Evolutionary conservation across 345 rosid genomes (phyloP).

Genomic region (Atalantia buxifolia): DNA sequence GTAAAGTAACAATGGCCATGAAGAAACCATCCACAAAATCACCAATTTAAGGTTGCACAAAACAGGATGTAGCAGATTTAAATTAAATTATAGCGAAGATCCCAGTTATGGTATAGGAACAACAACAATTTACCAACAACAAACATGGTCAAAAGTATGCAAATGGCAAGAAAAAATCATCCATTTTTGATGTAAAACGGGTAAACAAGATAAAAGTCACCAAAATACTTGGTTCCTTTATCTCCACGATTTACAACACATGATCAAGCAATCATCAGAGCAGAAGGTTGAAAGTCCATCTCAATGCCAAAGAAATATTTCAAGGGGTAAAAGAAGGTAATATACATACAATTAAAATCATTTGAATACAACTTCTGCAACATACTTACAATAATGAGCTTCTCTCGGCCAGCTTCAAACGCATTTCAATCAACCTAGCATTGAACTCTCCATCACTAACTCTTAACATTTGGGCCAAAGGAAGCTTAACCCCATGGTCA

Average conservation of each 20-base stretch:
- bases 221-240: not conserved
- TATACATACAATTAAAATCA: not conserved
- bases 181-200: not conserved
- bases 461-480: conserved; percentile 70
- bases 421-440: conserved; percentile 52
- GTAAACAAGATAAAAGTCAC: not conserved
- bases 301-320: not conserved
- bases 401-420: conserved; percentile 31
- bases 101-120: not conserved
- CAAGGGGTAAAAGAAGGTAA: not conserved
- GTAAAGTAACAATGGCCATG: not conserved
- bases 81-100: not conserved
- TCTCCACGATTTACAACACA: not conserved
- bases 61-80: not conserved
- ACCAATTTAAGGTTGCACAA: not conserved
- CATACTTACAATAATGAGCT: conserved; percentile 14
- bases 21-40: not conserved
- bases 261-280: not conserved
- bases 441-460: conserved; percentile 79
- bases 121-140: not conserved
- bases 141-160: too few species aligned
- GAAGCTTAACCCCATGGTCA: conserved; percentile 51
- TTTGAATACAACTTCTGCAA: not conserved
- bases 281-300: not conserved
- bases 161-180: not conserved